These are phyloP conservation scores for Lactarius hatsudake DNA, from an alignment of 768 basidiomycete genomes.

Conservation along the genomic window DNA sequence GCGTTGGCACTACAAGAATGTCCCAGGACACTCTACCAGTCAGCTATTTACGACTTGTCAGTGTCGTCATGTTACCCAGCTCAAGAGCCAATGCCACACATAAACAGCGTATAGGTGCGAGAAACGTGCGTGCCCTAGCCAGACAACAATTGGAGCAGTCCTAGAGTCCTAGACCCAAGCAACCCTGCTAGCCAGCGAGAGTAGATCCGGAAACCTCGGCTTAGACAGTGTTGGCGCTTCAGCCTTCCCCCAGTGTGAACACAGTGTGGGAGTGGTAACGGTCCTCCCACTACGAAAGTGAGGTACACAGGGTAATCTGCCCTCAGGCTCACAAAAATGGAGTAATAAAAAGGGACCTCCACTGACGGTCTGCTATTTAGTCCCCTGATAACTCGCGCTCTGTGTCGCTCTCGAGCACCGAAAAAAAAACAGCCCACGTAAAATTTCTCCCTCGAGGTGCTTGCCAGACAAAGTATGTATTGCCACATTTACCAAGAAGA, in stretches of 20 bases:
- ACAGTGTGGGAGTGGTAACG: not conserved
- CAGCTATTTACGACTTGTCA: not conserved
- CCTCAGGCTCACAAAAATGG: too few relatives aligned
- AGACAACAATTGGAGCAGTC: not conserved
- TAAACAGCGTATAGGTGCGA: not conserved
- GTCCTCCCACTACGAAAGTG: not conserved
- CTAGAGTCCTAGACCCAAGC: not conserved
- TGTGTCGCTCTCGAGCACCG: not conserved
- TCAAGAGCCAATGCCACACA: not conserved
- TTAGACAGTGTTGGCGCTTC: not conserved
- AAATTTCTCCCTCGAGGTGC: not conserved
- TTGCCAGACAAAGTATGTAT: not conserved
- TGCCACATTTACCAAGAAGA: not conserved
- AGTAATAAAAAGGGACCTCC: too few relatives aligned
- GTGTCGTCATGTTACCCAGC: not conserved
- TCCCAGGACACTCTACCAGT: not conserved
- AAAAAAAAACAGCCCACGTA: not conserved
- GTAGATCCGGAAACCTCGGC: not conserved
- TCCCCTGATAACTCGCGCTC: too few relatives aligned
- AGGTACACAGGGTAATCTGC: too few relatives aligned
- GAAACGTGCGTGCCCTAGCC: not conserved
- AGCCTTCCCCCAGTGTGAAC: not conserved
- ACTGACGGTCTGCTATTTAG: not conserved
- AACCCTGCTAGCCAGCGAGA: not conserved
- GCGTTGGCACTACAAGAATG: not conserved